Conservation (phyloP, 371 early-diverging fungal species). For the Dichotomocladium elegans region DNA sequence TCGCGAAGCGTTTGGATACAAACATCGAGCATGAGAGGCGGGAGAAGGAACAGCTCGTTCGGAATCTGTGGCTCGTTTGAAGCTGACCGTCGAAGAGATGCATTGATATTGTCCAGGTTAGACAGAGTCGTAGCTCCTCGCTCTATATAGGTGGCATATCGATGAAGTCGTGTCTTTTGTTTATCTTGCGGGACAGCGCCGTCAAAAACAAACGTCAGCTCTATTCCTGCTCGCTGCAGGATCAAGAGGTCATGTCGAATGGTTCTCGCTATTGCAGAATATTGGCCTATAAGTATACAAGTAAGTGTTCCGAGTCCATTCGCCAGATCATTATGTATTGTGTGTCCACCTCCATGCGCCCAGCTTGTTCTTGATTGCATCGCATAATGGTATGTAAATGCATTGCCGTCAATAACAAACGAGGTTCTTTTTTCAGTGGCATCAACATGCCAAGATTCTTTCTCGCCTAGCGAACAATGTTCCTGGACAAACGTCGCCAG, state of each 20-base stretch:
- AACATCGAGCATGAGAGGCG: slow-evolving; percentile 51
- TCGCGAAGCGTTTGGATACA: slow-evolving; percentile 42
- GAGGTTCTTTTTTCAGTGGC: slow-evolving; percentile 1
- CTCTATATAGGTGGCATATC: slow-evolving; percentile 52
- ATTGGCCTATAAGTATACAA: slow-evolving; percentile 29
- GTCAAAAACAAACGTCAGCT: slow-evolving; percentile 48
- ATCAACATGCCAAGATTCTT: slow-evolving; percentile 5
- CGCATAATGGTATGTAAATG: slow-evolving; percentile 55
- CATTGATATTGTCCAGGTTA: slow-evolving; percentile 24
- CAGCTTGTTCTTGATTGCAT: slow-evolving; percentile 40
- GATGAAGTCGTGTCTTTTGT: slow-evolving; percentile 39
- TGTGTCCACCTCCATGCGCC: slow-evolving; percentile 45
- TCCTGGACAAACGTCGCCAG: slow-evolving; percentile 32
- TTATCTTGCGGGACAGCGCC: slow-evolving; percentile 55
- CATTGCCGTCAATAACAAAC: slow-evolving; percentile 59
- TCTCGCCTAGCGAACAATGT: slow-evolving; percentile 13
- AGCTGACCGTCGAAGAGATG: slow-evolving; percentile 4
- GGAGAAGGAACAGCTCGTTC: slow-evolving; percentile 46
- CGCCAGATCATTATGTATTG: neutral
- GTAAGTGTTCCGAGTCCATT: neutral
- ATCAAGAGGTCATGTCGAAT: slow-evolving; percentile 25
- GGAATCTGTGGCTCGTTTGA: slow-evolving; percentile 21
- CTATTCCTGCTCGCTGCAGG: slow-evolving; percentile 33
- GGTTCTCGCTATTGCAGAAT: slow-evolving; percentile 26
- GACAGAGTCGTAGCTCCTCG: slow-evolving; percentile 10